Evolutionary conservation across 2,329 filamentous ascomycete genomes (phyloP).

Genomic region (Colletotrichum sp.): DNA sequence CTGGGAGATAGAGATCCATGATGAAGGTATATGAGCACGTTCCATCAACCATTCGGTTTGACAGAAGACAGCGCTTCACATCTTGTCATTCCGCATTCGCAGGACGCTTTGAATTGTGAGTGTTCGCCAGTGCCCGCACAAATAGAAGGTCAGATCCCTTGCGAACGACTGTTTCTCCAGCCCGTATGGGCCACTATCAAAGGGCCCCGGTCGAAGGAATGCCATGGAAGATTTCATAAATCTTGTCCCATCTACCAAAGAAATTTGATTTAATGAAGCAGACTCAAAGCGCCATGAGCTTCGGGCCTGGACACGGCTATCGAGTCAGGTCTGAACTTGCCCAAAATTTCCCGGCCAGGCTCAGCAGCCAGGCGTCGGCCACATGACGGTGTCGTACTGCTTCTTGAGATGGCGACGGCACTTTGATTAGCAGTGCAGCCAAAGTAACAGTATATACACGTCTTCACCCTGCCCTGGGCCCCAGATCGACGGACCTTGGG

Average conservation of each 20-base stretch:
- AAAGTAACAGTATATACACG: background rate
- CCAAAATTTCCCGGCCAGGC: background rate
- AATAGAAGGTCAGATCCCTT: background rate
- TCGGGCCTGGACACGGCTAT: background rate
- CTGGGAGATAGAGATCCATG: background rate
- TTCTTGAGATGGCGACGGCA: background rate
- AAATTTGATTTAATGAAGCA: background rate
- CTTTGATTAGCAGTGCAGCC: background rate
- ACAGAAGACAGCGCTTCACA: background rate
- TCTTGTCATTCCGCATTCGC: background rate
- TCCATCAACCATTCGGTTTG: background rate
- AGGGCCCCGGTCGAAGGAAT: background rate
- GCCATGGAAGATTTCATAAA: background rate
- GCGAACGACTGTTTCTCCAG: background rate
- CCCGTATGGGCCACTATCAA: background rate
- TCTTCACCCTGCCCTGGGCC: background rate
- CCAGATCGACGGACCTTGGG: background rate
- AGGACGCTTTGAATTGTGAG: background rate
- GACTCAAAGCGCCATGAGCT: background rate
- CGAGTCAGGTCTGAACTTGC: background rate
- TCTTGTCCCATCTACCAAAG: background rate
- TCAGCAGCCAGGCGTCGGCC: background rate
- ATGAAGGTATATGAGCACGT: background rate
- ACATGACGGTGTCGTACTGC: background rate
- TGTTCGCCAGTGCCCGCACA: background rate